phyloP scores from a whole-genome alignment of 1,284 basidiomycete species.

The Boletus mariae region DNA sequence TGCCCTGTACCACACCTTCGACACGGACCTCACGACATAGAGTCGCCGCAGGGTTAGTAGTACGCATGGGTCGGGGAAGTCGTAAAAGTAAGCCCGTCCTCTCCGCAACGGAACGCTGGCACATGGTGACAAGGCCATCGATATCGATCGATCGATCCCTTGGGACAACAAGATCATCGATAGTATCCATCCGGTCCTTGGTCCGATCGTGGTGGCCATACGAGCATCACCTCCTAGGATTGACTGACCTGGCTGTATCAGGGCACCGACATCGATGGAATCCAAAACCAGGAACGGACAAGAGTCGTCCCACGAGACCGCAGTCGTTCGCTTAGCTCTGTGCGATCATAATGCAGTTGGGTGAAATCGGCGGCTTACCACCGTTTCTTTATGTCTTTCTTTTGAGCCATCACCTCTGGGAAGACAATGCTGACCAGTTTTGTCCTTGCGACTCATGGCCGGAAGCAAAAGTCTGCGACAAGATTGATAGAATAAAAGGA shows the following conservation, averaged over 20 bases:
- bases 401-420: not conserved
- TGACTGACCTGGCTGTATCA: constrained; percentile 13
- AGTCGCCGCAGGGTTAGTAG: not conserved
- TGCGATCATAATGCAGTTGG: not conserved
- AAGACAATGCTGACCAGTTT: not conserved
- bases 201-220: constrained; percentile 5
- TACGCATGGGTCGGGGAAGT: not conserved
- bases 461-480: not conserved
- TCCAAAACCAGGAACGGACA: constrained; percentile 5
- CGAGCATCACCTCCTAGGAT: constrained; percentile 11
- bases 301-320: constrained; percentile 9
- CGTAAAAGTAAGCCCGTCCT: not conserved
- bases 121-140: not conserved
- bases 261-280: not conserved
- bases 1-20: not conserved
- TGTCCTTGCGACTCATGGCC: not conserved
- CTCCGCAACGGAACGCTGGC: not conserved
- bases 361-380: constrained; percentile 3
- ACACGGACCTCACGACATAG: not conserved
- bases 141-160: constrained; percentile 7
- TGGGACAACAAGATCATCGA: not conserved
- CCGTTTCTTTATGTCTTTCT: not conserved
- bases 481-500: not conserved
- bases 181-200: not conserved
- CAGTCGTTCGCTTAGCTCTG: constrained; percentile 1